phyloP scores from a whole-genome alignment of 495 filamentous ascomycete species.

The Xylaria telfairii region DNA sequence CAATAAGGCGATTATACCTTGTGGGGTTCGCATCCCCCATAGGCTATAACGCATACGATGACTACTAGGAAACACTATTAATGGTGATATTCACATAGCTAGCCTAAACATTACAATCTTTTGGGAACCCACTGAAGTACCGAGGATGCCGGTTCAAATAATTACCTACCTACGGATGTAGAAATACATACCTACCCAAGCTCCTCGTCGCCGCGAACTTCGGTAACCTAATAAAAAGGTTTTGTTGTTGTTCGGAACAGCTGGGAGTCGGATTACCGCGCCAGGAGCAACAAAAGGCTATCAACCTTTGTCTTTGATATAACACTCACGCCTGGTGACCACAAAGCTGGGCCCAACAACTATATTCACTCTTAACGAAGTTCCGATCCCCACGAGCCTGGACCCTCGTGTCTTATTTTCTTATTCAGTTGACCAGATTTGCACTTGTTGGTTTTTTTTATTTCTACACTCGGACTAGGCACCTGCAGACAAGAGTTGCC shows the following conservation, averaged over 20 bases:
- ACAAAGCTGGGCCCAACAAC: background rate
- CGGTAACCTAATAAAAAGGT: no score
- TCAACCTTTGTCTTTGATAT: no score
- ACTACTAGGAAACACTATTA: background rate
- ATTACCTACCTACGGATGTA: no score
- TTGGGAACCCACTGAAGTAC: background rate
- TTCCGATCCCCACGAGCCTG: background rate
- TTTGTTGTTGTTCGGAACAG: no score
- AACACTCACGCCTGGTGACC: no score
- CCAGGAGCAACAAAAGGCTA: no score
- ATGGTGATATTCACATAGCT: background rate
- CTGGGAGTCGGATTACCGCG: no score
- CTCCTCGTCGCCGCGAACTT: no score
- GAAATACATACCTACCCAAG: no score
- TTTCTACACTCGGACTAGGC: background rate
- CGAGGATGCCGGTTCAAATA: background rate
- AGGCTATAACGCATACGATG: background rate
- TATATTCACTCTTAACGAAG: background rate
- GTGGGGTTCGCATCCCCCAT: background rate
- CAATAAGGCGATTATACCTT: background rate
- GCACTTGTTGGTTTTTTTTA: background rate
- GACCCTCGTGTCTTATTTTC: background rate
- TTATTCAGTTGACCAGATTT: background rate
- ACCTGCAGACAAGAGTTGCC: background rate
- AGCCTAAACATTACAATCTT: background rate